Conservation (phyloP, 306 rosid species). For the Dalbergia cultrata region DNA sequence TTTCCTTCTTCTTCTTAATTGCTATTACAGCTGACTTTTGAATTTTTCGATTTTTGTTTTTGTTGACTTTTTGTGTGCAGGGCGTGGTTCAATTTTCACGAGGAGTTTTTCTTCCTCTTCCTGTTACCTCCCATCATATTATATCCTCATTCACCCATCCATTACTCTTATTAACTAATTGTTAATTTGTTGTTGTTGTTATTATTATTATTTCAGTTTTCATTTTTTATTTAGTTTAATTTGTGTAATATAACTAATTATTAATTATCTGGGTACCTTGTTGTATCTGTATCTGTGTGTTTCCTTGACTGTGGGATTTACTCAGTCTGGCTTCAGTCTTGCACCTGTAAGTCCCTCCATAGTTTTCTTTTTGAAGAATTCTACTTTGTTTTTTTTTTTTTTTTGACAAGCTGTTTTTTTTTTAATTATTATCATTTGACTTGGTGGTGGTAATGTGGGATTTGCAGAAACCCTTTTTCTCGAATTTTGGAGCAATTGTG, state of each 20-base stretch:
- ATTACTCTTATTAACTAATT: background rate
- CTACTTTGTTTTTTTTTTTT: slow-evolving; percentile 1
- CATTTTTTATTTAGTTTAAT: slow-evolving; percentile 12
- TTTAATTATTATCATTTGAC: slow-evolving; percentile 5
- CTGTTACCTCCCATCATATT: slow-evolving; percentile 97
- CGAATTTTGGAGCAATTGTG: slow-evolving; percentile 98
- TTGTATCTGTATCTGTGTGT: slow-evolving; percentile 10
- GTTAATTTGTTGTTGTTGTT: background rate
- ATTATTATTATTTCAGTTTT: background rate
- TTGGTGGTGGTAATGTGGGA: slow-evolving; percentile 17
- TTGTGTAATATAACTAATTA: slow-evolving; percentile 7
- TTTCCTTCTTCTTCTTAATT: background rate
- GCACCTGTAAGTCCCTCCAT: slow-evolving; percentile 77
- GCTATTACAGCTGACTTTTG: slow-evolving; percentile 4
- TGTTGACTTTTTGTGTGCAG: slow-evolving; percentile 46
- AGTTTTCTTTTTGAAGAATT: slow-evolving; percentile 17
- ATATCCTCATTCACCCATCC: slow-evolving; percentile 64
- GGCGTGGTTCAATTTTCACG: slow-evolving; percentile 98
- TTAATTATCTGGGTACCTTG: slow-evolving; percentile 6
- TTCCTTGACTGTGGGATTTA: slow-evolving; percentile 73
- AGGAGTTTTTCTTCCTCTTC: slow-evolving; percentile 97
- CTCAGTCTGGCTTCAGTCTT: slow-evolving; percentile 99
- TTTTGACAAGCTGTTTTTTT: background rate
- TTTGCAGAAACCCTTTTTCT: slow-evolving; percentile 93
- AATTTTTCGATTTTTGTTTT: slow-evolving; percentile 5